A percentile compares a stretch with the other conserved stretches of the same genome.
Conservation (phyloP, 371 early-diverging fungal species). For the Mortierella sp. region DNA sequence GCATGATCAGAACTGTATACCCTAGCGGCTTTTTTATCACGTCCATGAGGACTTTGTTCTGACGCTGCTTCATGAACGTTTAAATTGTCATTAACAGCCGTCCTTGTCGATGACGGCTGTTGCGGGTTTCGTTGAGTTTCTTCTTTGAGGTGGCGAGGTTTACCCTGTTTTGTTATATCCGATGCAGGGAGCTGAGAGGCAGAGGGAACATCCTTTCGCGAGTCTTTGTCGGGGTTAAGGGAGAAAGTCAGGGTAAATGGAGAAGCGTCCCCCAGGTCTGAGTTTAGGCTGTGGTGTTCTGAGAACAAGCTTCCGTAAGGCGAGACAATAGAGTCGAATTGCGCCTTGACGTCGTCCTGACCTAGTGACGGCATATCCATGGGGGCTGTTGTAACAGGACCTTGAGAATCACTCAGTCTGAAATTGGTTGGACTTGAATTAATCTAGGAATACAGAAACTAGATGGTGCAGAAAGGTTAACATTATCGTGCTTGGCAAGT, state of each 20-base stretch:
- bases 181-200: not conserved
- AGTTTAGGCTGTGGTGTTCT: not conserved
- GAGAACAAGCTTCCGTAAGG: conserved; percentile 23
- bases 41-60: not conserved
- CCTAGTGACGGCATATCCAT: not conserved
- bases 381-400: not conserved
- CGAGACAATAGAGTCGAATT: conserved; percentile 20
- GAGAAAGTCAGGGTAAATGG: not conserved
- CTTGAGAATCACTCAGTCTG: not conserved
- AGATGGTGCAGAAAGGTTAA: no score
- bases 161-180: no score
- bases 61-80: not conserved
- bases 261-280: not conserved
- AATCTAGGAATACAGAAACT: not conserved
- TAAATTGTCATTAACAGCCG: no score
- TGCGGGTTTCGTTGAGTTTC: no score
- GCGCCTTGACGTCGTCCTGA: conserved; percentile 21
- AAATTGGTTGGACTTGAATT: not conserved
- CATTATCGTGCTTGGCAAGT: no score
- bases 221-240: not conserved
- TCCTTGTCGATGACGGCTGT: no score
- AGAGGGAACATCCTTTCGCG: not conserved
- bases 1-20: not conserved
- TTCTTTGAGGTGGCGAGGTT: no score
- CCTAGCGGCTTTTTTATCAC: not conserved